phyloP scores from a whole-genome alignment of 2,329 filamentous ascomycete species.

The Pochonia chlamydosporia region DNA sequence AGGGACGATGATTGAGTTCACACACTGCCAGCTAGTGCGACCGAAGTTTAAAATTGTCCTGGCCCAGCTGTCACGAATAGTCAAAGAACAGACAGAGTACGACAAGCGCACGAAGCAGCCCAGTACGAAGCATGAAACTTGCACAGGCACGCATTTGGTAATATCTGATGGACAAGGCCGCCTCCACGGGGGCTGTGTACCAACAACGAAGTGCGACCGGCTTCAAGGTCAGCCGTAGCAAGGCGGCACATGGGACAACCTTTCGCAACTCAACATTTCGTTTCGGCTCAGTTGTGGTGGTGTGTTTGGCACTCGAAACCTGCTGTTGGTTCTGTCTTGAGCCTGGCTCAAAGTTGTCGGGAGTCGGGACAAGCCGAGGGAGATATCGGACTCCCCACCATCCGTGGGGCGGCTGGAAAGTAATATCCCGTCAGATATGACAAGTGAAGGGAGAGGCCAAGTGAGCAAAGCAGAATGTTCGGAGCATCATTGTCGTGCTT shows the following conservation, averaged over 20 bases:
- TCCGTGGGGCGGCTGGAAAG: not conserved
- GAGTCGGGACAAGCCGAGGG: conserved; percentile 11
- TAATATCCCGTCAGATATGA: not conserved
- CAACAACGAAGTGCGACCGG: conserved; percentile 13
- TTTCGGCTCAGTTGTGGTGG: too few relatives aligned
- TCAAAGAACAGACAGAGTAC: too few relatives aligned
- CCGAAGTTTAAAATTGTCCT: not conserved
- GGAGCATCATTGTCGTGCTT: not conserved
- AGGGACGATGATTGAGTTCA: conserved; percentile 6
- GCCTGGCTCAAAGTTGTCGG: not conserved
- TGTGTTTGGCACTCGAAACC: too few relatives aligned
- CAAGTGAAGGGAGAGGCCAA: too few relatives aligned
- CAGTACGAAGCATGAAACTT: conserved; percentile 15
- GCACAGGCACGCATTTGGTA: conserved; percentile 6
- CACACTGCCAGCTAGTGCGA: not conserved
- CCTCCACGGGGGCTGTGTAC: conserved; percentile 11
- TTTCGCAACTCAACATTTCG: not conserved
- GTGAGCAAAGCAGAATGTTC: not conserved
- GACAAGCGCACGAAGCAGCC: conserved; percentile 6
- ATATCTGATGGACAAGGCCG: conserved; percentile 8
- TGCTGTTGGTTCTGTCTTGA: not conserved
- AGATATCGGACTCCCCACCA: not conserved
- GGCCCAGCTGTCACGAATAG: conserved; percentile 4
- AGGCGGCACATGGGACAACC: conserved; percentile 2
- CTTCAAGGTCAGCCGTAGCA: conserved; percentile 10